phyloP scores from a whole-genome alignment of 164 flowering plant genomes.

The Kalanchoe fedtschenkoi region DNA sequence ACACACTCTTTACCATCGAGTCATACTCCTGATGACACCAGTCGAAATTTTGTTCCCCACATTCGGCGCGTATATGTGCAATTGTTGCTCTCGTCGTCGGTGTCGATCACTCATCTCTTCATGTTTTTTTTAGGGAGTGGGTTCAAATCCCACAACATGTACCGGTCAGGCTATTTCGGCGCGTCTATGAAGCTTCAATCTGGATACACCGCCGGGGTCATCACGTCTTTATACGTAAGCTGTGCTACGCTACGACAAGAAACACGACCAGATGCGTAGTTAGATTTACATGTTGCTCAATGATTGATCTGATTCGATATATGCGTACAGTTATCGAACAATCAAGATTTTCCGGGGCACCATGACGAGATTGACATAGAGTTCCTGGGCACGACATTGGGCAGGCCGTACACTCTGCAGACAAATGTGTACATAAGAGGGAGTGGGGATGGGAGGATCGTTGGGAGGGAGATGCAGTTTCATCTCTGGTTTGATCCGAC shows the following conservation, averaged over 20 bases:
- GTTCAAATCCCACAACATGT: constrained; percentile 55
- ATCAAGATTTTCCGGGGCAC: constrained; percentile 61
- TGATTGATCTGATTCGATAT: neutral
- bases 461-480: constrained; percentile 75
- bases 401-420: constrained; percentile 69
- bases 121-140: constrained; percentile 57
- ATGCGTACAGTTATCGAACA: constrained; percentile 61
- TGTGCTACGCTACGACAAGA: too few relatives aligned
- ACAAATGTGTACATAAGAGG: constrained; percentile 84
- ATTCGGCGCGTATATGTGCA: too few relatives aligned
- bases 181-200: constrained; percentile 72
- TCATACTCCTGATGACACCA: too few relatives aligned
- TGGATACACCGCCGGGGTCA: constrained; percentile 92
- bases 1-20: too few relatives aligned
- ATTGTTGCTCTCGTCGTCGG: too few relatives aligned
- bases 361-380: constrained; percentile 91
- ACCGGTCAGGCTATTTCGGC: constrained; percentile 66
- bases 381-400: constrained; percentile 69
- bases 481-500: constrained; percentile 96
- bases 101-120: neutral
- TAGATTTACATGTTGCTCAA: too few relatives aligned
- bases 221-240: constrained; percentile 73
- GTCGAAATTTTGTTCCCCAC: neutral
- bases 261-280: too few relatives aligned
- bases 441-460: constrained; percentile 70